Evolutionary conservation across 2,329 filamentous ascomycete genomes (phyloP).

Genomic region (Alternaria arbusti): DNA sequence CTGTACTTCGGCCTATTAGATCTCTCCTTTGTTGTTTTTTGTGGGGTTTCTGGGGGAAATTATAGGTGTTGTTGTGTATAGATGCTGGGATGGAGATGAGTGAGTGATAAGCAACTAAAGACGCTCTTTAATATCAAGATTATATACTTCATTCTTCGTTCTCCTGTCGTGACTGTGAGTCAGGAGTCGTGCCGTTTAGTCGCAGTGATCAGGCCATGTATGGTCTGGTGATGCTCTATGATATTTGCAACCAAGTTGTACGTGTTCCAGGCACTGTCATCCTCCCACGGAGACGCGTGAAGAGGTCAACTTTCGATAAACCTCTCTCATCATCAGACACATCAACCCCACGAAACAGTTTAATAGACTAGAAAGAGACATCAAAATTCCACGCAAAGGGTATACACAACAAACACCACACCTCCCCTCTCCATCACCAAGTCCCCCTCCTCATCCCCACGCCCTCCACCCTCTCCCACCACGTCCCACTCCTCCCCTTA

Average conservation of each 20-base stretch:
- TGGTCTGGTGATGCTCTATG: neutral
- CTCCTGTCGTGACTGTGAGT: neutral
- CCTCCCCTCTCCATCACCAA: neutral
- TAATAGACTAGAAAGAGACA: neutral
- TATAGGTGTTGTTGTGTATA: neutral
- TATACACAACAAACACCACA: neutral
- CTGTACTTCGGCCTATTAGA: neutral
- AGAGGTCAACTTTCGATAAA: neutral
- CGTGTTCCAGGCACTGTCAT: neutral
- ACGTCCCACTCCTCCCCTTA: neutral
- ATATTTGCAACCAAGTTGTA: neutral
- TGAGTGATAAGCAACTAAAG: neutral
- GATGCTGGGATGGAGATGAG: neutral
- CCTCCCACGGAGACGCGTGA: neutral
- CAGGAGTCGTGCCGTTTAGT: neutral
- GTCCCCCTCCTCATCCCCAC: neutral
- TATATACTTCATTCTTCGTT: neutral
- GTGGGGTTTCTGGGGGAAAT: neutral
- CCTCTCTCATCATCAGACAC: neutral
- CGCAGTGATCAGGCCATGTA: neutral
- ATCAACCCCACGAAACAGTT: neutral
- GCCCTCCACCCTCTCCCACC: neutral
- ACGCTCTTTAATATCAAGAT: slow-evolving; percentile 1
- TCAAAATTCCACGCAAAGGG: neutral
- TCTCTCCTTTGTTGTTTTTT: neutral